Conservation (phyloP, 441 rosid genomes). For the Isatis lusitanica region DNA sequence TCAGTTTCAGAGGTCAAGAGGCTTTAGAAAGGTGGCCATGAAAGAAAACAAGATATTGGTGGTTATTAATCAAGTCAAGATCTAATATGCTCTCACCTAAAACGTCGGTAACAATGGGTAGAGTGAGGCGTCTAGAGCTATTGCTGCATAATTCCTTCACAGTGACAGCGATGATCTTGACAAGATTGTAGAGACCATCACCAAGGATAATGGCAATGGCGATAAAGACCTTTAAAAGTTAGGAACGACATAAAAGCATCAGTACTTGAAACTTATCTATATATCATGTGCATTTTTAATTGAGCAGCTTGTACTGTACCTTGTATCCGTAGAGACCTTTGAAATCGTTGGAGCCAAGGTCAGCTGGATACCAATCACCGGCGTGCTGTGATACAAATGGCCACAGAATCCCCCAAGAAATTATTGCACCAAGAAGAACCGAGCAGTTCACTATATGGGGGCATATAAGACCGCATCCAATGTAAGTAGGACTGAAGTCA, state of each 20-base stretch:
- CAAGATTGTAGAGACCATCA: conserved; percentile 84
- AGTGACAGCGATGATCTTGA: conserved; percentile 73
- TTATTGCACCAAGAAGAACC: conserved; percentile 81
- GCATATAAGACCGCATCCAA: conserved; percentile 94
- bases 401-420: conserved; percentile 94
- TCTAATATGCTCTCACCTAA: conserved; percentile 47
- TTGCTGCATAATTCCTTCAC: conserved; percentile 59
- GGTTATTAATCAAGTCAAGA: not conserved
- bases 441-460: conserved; percentile 93
- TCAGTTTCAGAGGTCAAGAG: conserved; percentile 1
- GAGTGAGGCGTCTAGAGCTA: conserved; percentile 49
- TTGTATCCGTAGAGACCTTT: conserved; percentile 95
- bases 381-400: conserved; percentile 71
- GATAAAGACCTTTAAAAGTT: conserved; percentile 65
- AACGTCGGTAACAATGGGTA: conserved; percentile 56
- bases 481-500: conserved; percentile 90
- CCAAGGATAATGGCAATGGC: conserved; percentile 88
- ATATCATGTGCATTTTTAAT: not conserved
- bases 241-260: not conserved
- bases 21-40: conserved; percentile 4
- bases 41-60: not conserved
- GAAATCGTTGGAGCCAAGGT: conserved; percentile 73
- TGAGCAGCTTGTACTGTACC: conserved; percentile 43
- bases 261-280: not conserved
- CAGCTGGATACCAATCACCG: conserved; percentile 89